Base-by-base conservation (phyloP, 208 protist species). In the Trypanosoma rangeli region DNA sequence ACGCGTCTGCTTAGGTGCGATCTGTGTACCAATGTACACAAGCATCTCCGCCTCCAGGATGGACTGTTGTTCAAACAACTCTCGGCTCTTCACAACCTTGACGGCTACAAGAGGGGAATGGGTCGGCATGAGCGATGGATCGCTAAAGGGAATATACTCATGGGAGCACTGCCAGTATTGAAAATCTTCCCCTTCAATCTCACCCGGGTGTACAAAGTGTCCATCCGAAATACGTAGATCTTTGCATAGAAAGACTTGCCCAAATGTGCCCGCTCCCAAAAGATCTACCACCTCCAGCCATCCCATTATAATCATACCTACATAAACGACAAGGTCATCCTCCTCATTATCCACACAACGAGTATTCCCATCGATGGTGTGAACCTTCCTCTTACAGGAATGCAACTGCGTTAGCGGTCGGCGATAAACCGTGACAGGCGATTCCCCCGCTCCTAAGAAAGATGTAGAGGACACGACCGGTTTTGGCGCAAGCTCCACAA, bases 231-330 rank as follows among this genome's bases (percentile, higher is more conserved):
- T 84, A 60, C 89, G 86, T 56, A 94, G 63, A 59, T 94, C 89
- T 57, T 90, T 91, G 77, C 89, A 94, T 18, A 94, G 80, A 73
- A 94, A 92, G 48, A 94, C 89, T 58, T 94, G 89, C 0, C 89
- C 89, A 71, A 93, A 94, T 54, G 82, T 94, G 53, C 89, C 89
- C 60, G 78, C 73, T 37, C 89, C 89, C 35, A 94, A 77, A 53
- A 94, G 65, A 52, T 80, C 80, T 24, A 94, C 83, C 55, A 94
- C 89, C 74, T 94, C 86, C 33, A 93, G 60, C 86, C 89, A 92
- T 1, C 86, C 89, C 76, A 94, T 83, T 64, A 94, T 62, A 24
- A 80, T 75, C 86, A 92, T 94, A 22, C 89, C 89, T 3, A 89
- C 84, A 60, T 91, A 86, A 26, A 94, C 86, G 20, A 94, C 84